Base-by-base conservation (phyloP, 2,329 filamentous ascomycete genomes). In the Parastagonospora nodorum region DNA sequence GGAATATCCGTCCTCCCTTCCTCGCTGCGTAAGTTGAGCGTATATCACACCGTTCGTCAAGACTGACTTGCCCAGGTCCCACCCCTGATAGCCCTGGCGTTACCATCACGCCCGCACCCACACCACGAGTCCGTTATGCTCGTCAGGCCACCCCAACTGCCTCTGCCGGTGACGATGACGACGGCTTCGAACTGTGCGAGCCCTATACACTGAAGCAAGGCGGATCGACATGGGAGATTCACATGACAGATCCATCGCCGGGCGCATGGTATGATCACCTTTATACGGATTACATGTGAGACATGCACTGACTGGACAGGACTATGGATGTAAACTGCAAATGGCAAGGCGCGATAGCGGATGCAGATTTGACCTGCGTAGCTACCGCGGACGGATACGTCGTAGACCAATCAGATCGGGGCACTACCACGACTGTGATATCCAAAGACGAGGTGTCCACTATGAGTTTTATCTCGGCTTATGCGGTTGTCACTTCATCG, bases 151-250 rank as follows among this genome's bases (percentile, higher is more conserved):
- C 41, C 19, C 19, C 19, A 24, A 19, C 37, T 10, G 28, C 40
- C 8, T 32, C 31, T 8, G 30, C n/a, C 3, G 5, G 8, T 14
- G 16, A 15, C 32, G 38, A 47, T 15, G 15, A n/a, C n/a, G 42
- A 48, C 9, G 44, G 54, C 32, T 46, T 52, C 14, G 31, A 38
- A 14, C 24, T 59, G 29, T 66, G 63, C 46, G 60, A 59, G 32
- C 58, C 59, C 1, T 59, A 58, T 19, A 67, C 61, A 9, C 43
- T 69, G n/a, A 58, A 60, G 44, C 64, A 69, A 55, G 63, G 63
- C 5, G 15, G 57, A 2, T 56, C 54, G 37, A 63, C 58, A 8
- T 59, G 53, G 33, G 48, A 58, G 28, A 42, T 61, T 12, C 58
- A 66, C 15, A 32, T 67, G 27, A 61, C 59, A 7, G 64, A 66